These are phyloP conservation scores for Puccinia horiana DNA, from an alignment of 1,284 basidiomycete genomes.

Conservation along the genomic window DNA sequence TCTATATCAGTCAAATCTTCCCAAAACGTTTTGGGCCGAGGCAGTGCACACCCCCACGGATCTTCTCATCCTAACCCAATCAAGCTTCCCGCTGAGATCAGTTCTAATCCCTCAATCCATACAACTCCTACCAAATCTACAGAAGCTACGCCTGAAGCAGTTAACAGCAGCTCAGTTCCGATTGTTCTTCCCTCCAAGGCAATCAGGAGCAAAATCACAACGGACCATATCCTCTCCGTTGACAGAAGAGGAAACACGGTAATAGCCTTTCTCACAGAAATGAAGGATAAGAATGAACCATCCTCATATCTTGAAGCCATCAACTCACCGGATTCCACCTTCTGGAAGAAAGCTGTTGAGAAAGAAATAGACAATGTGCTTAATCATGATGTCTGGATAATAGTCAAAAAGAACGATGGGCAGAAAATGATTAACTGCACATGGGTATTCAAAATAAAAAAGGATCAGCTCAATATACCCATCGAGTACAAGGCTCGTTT, in stretches of 20 bases:
- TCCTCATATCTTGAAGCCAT: background rate
- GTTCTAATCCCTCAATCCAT: too few relatives aligned
- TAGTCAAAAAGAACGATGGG: background rate
- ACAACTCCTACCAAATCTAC: too few relatives aligned
- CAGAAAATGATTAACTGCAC: conserved; percentile 4
- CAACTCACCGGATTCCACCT: background rate
- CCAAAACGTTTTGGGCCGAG: conserved; percentile 2
- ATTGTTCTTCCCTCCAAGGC: too few relatives aligned
- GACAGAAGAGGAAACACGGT: background rate
- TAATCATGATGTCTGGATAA: background rate
- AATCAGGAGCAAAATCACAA: too few relatives aligned
- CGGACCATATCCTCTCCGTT: background rate
- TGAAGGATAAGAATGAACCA: background rate
- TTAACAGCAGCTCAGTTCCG: too few relatives aligned
- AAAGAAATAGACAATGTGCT: too few relatives aligned
- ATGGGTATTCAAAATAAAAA: too few relatives aligned
- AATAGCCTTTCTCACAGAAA: background rate
- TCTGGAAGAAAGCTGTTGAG: background rate
- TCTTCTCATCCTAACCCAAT: background rate
- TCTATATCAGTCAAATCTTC: background rate
- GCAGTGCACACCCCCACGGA: conserved; percentile 11
- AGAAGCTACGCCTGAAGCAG: too few relatives aligned
- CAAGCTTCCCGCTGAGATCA: too few relatives aligned
- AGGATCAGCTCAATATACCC: too few relatives aligned
- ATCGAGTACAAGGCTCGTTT: too few relatives aligned